Base-by-base conservation (phyloP, 805 yeast species). In the Kregervanrija delftensis region DNA sequence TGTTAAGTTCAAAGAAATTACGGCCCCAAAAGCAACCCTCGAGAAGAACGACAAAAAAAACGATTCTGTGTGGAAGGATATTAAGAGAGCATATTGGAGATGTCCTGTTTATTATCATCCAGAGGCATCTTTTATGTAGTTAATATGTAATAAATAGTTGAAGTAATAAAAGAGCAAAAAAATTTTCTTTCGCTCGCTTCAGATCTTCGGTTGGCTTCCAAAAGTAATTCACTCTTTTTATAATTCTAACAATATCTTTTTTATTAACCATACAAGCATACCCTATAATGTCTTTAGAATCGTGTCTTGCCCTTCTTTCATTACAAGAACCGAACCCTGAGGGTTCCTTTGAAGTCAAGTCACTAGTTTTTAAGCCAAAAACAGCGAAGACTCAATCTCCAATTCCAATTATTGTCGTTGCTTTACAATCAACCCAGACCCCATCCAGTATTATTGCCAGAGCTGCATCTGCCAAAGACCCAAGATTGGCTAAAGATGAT, bases 341-440 rank as follows among this genome's bases (percentile, higher is more conserved):
- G 39, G 68, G 72, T 34, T 72, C 83, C 2, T 49, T 69, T 28
- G 69, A 80, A 30, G 75, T 86, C 49, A 88, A 88, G 65, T 76
- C 90, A 4, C 70, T 88, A 49, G 89, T 88, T 28, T 88, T 88
- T 77, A 88, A 88, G 68, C 96, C 96, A 56, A 88, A 88, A 68
- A 86, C 96, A 40, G 82, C 95, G 33, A 88, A 88, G 60, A 68
- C 87, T 40, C 87, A 86, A 41, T 64, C 76, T 14, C 85, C 93
- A 28, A 79, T 84, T 35, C 96, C 96, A 36, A 74, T 88, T 30
- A 76, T 88, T 43, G 86, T 87, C 31, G 74, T 88, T 57, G 96
- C 96, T 8, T 72, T 83, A 47, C 76, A 76, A 32, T 56, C 80
- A 2, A 85, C 95, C 5, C 69, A 72, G 39, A 86, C 96, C 32